Evolutionary conservation across 768 basidiomycete species (phyloP), one percentile per base, ranked within the genome.

Genomic region (Trametes villosa): DNA sequence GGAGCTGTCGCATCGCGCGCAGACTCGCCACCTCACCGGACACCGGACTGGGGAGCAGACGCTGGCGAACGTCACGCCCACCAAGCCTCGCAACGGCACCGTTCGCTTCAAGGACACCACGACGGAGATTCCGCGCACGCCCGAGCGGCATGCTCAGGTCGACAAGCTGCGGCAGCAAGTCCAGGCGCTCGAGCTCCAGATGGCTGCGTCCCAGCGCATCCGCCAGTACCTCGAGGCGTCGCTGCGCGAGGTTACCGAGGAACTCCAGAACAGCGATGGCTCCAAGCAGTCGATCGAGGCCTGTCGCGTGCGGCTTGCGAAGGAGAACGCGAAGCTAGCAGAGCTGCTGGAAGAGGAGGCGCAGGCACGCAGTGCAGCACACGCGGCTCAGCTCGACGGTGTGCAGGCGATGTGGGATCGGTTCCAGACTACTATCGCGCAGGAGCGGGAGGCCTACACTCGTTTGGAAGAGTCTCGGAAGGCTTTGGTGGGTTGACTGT

Each of bases 391-490:
- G 65, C 76, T 84, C 15, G 83, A 84, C 65, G 84, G 85, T 26
- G 78, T 87, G 26, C 84, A 87, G 62, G 81, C 80, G 0, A 83
- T 88, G 77, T 88, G 86, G 86, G 74, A 77, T 38, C 87, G 86
- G 62, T 85, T 87, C 76, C 82, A 85, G 72, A 79, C 77, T 61
- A 80, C 81, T 0, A 86, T 87, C 36, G 60, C 77, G 0, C 78
- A 81, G 48, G 87, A 89, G 69, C 80, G 86, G 24, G 82, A 85
- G 48, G 86, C 80, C 59, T 88, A 87, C 62, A 69, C 77, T 41
- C 83, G 85, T 26, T 73, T 89, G 15, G 89, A 90, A 65, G 89
- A 88, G 64, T 89, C 88, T 17, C 79, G 85, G 46, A 87, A 85
- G 67, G 87, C 88, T 53, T 70, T 91, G 65, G 87, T 89, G 71